Evolutionary conservation across 441 rosid genomes (phyloP).

Genomic region (Eutrema salsugineum): DNA sequence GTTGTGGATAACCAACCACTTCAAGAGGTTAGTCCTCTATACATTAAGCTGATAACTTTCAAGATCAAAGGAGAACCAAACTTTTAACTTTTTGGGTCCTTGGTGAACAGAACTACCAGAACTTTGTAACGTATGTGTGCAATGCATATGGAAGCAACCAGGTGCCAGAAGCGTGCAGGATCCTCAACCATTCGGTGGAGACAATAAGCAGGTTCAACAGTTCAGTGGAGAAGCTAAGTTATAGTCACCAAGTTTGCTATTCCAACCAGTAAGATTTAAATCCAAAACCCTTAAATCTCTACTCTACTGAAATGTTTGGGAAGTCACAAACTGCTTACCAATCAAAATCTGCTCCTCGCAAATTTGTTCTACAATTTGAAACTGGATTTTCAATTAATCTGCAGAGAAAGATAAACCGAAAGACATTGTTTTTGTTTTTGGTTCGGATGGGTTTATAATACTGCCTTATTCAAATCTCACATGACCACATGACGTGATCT

Average conservation of each 20-base stretch:
- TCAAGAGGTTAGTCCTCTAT: constrained; percentile 40
- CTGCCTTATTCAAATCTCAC: not conserved
- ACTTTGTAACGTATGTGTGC: constrained; percentile 49
- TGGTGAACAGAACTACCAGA: constrained; percentile 49
- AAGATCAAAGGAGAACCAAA: constrained; percentile 1
- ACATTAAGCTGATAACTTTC: not conserved
- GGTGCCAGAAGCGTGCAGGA: constrained; percentile 41
- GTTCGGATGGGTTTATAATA: not conserved
- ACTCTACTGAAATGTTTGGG: constrained; percentile 2
- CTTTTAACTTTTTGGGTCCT: not conserved
- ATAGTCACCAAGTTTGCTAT: constrained; percentile 28
- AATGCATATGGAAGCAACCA: constrained; percentile 45
- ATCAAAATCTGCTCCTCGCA: not conserved
- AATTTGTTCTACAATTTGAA: not conserved
- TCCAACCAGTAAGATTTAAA: not conserved
- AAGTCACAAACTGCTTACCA: not conserved
- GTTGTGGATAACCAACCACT: constrained; percentile 53
- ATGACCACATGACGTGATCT: constrained; percentile 7
- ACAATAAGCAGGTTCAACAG: constrained; percentile 17
- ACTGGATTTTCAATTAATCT: constrained; percentile 5
- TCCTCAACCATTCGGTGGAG: constrained; percentile 14
- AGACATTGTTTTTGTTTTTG: not conserved
- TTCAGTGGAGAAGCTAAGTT: constrained; percentile 22
- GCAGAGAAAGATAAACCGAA: not conserved
- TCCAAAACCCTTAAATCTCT: not conserved